These are phyloP conservation scores for Chlorella sp. DNA, from an alignment of 139 green algal genomes.

Conservation along the genomic window DNA sequence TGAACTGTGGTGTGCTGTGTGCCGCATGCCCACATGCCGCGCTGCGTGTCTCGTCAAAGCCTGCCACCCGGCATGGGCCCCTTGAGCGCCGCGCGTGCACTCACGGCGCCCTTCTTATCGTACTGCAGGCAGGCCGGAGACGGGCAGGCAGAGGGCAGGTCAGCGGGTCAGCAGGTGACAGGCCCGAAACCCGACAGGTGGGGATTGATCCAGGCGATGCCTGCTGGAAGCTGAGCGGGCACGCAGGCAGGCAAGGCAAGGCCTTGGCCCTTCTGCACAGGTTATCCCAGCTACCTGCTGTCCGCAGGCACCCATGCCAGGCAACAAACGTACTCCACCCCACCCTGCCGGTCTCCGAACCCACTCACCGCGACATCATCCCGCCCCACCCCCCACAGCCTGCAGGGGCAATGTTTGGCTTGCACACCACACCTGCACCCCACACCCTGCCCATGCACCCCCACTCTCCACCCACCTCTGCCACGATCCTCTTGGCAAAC, in stretches of 20 bases:
- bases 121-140: not conserved
- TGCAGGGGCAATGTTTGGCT: too few relatives aligned
- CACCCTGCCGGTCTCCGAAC: not conserved
- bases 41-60: not conserved
- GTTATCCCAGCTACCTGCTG: too few relatives aligned
- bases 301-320: too few relatives aligned
- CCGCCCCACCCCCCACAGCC: too few relatives aligned
- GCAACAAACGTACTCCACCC: too few relatives aligned
- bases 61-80: constrained; percentile 20
- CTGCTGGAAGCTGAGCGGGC: not conserved
- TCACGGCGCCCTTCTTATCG: constrained; percentile 7
- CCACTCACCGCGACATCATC: not conserved
- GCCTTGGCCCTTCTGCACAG: too few relatives aligned
- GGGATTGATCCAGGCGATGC: too few relatives aligned
- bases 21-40: too few relatives aligned
- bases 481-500: constrained; percentile 80
- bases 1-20: too few relatives aligned
- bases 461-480: not conserved
- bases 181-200: too few relatives aligned
- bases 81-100: constrained; percentile 6
- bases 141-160: not conserved
- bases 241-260: not conserved
- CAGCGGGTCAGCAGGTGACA: not conserved
- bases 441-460: not conserved
- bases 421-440: not conserved